phyloP scores from a whole-genome alignment of 495 filamentous ascomycete species.

The Aspergillus bridgeri region DNA sequence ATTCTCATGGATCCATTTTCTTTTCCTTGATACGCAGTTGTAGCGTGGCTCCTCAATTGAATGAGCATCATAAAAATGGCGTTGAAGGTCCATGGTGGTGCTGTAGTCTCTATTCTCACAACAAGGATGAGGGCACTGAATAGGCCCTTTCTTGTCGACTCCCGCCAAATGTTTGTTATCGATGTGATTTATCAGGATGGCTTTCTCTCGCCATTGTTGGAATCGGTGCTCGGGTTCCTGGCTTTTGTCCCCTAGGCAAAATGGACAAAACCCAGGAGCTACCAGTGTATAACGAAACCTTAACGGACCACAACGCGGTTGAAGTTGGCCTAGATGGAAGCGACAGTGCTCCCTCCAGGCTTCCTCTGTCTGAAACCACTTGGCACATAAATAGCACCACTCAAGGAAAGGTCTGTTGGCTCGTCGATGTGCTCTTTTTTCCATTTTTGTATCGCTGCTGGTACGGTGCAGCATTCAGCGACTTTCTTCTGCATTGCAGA shows the following conservation, averaged over 20 bases:
- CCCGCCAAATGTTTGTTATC: constrained; percentile 1
- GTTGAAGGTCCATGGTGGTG: constrained; percentile 3
- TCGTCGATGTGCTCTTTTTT: constrained; percentile 18
- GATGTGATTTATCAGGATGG: constrained; percentile 19
- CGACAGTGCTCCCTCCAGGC: constrained; percentile 11
- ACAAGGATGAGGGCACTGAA: constrained; percentile 4
- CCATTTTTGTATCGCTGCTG: constrained; percentile 22
- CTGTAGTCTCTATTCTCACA: constrained; percentile 2
- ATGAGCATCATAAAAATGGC: constrained; percentile 8
- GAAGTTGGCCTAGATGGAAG: constrained; percentile 11
- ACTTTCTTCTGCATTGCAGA: constrained; percentile 18
- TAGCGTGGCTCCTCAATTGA: constrained; percentile 8
- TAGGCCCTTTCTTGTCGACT: constrained; percentile 5
- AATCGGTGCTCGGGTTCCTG: constrained; percentile 14
- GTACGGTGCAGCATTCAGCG: constrained; percentile 16
- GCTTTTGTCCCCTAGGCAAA: constrained; percentile 13
- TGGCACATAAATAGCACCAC: constrained; percentile 19
- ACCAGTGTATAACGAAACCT: constrained; percentile 19
- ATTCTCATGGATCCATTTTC: constrained; percentile 12
- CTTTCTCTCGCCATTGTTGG: constrained; percentile 11
- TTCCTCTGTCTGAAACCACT: constrained; percentile 4
- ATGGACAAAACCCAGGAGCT: constrained; percentile 11
- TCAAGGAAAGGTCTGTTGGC: constrained; percentile 14
- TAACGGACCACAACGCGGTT: constrained; percentile 15
- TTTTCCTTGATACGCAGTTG: constrained; percentile 10